These are phyloP conservation scores for Luzula sylvatica DNA, from an alignment of 176 grass and related monocot genomes.

Conservation along the genomic window DNA sequence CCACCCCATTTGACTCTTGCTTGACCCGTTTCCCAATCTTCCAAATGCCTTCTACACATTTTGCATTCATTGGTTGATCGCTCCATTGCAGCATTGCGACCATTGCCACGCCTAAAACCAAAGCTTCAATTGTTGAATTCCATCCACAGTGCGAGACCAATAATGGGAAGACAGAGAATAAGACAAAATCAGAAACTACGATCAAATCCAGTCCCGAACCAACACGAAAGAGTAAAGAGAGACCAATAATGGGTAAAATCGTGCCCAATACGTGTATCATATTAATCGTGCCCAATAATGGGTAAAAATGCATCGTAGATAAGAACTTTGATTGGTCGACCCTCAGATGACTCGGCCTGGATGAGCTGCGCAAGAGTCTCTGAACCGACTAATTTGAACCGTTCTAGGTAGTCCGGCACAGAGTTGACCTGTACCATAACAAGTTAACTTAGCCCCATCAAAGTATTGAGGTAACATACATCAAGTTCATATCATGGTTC, in stretches of 20 bases:
- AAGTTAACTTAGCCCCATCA: not conserved
- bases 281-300: too few species aligned
- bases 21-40: conserved; percentile 34
- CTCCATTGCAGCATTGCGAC: conserved; percentile 53
- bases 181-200: too few species aligned
- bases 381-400: conserved; percentile 28
- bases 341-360: conserved; percentile 21
- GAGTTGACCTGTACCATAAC: conserved; percentile 11
- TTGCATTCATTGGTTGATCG: conserved; percentile 72
- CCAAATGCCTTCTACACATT: conserved; percentile 70
- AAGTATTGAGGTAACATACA: not conserved
- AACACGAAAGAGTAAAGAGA: too few species aligned
- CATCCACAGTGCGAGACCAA: conserved; percentile 86
- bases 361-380: conserved; percentile 38
- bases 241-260: too few species aligned
- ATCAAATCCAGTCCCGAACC: too few species aligned
- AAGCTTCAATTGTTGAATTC: conserved; percentile 58
- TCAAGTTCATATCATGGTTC: too few species aligned
- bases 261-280: too few species aligned
- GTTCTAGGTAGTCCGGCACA: conserved; percentile 21
- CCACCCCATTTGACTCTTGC: conserved; percentile 8
- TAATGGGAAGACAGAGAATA: too few species aligned
- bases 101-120: conserved; percentile 16
- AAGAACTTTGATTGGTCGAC: conserved; percentile 36
- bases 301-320: conserved; percentile 63